Conservation (phyloP, 2,329 filamentous ascomycete species). For the Chaetothyriales sp. region DNA sequence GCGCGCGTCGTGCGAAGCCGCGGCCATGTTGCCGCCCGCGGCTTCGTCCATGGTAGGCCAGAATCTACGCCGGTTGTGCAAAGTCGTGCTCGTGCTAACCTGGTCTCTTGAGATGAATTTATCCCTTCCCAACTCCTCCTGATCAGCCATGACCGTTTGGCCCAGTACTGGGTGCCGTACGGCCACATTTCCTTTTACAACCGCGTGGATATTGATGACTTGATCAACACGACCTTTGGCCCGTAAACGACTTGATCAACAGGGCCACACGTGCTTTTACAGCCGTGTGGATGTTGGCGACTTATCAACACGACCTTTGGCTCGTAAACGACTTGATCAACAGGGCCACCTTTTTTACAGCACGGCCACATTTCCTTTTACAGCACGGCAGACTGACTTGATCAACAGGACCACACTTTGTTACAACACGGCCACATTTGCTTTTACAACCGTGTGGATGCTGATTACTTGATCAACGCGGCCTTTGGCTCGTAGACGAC, state of each 20-base stretch:
- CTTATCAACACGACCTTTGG: constrained; percentile 25
- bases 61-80: not conserved
- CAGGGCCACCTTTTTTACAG: no score
- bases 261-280: constrained; percentile 33
- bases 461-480: constrained; percentile 25
- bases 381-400: no score
- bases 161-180: constrained; percentile 64
- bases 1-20: constrained; percentile 58
- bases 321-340: no score
- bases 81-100: not conserved
- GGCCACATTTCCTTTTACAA: constrained; percentile 33
- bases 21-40: constrained; percentile 63
- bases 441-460: constrained; percentile 31
- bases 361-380: constrained; percentile 35
- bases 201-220: constrained; percentile 29
- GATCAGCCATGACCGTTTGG: constrained; percentile 60
- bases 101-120: constrained; percentile 48
- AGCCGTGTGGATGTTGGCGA: constrained; percentile 30
- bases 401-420: no score
- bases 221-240: constrained; percentile 21
- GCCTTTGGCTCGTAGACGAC: no score
- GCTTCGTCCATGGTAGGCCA: constrained; percentile 56
- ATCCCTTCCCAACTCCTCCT: constrained; percentile 66
- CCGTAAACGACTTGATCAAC: no score
- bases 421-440: constrained; percentile 33